Conservation (phyloP, 2,329 filamentous ascomycete species). For the Xylariaceae sp. region DNA sequence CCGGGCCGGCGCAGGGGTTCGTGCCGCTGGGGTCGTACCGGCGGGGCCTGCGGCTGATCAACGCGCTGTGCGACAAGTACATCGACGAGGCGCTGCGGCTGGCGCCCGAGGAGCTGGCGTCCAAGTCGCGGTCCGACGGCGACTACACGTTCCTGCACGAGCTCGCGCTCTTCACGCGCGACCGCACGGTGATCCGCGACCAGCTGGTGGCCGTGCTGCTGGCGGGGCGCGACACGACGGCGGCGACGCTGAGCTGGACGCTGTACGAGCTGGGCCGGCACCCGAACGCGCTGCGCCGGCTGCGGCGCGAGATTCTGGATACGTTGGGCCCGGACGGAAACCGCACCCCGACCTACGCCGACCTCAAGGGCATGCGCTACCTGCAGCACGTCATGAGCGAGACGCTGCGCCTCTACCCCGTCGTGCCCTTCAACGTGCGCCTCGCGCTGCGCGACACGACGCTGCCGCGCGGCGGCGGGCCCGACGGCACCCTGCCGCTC, state of each 20-base stretch:
- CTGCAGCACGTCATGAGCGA: conserved; percentile 68
- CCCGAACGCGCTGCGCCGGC: conserved; percentile 57
- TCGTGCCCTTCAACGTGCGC: conserved; percentile 73
- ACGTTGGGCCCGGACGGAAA: conserved; percentile 55
- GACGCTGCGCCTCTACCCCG: conserved; percentile 68
- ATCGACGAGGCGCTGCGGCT: conserved; percentile 68
- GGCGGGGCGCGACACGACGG: conserved; percentile 83
- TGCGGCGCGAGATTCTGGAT: conserved; percentile 65
- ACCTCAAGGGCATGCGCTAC: conserved; percentile 85
- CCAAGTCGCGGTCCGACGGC: conserved; percentile 62
- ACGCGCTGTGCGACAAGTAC: conserved; percentile 69
- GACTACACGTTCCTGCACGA: conserved; percentile 83
- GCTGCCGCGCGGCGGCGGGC: conserved; percentile 63
- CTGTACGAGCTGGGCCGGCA: conserved; percentile 74
- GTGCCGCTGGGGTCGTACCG: conserved; percentile 61
- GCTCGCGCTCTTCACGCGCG: conserved; percentile 71
- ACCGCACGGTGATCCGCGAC: conserved; percentile 66
- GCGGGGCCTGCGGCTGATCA: conserved; percentile 57
- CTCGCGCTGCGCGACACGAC: conserved; percentile 65
- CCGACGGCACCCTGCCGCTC: conserved; percentile 53
- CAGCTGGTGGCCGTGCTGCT: conserved; percentile 77
- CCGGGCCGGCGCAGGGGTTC: conserved; percentile 54
- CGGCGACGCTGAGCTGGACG: conserved; percentile 70
- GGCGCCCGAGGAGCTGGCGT: conserved; percentile 61
- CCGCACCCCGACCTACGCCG: conserved; percentile 60